Conservation (phyloP, 2,329 filamentous ascomycete genomes). For the Fusarium sp. region DNA sequence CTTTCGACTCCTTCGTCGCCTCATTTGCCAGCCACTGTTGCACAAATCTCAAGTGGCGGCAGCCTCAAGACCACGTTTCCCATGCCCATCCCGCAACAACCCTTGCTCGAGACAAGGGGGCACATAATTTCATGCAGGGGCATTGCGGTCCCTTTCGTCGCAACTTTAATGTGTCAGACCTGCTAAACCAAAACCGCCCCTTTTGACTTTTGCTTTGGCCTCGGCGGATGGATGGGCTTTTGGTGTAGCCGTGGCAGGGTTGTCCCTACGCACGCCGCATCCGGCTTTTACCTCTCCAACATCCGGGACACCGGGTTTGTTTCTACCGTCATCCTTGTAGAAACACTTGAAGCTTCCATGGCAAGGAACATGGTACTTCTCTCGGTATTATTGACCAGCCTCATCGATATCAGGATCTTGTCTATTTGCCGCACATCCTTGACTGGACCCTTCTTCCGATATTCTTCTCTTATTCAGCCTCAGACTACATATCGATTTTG, state of each 20-base stretch:
- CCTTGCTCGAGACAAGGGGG: slow-evolving; percentile 17
- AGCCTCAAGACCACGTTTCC: slow-evolving; percentile 28
- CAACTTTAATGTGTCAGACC: slow-evolving; percentile 17
- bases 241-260: slow-evolving; percentile 21
- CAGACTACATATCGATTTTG: not conserved
- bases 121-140: slow-evolving; percentile 39
- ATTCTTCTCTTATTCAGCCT: not conserved
- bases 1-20: not conserved
- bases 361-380: not conserved
- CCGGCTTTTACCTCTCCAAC: slow-evolving; percentile 13
- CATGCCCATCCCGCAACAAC: not conserved
- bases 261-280: slow-evolving; percentile 4
- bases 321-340: slow-evolving; percentile 3
- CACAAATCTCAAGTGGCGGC: slow-evolving; percentile 23
- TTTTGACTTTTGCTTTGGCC: not conserved
- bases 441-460: not conserved
- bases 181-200: not conserved
- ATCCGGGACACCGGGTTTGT: slow-evolving; percentile 12
- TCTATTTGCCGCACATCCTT: slow-evolving; percentile 5
- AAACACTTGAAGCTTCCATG: slow-evolving; percentile 12
- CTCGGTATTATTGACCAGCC: slow-evolving; percentile 1
- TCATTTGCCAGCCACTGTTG: slow-evolving; percentile 23
- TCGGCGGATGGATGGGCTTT: slow-evolving; percentile 4
- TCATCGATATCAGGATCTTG: slow-evolving; percentile 1
- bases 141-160: slow-evolving; percentile 21